Evolutionary conservation across 2,329 filamentous ascomycete species (phyloP).

Genomic region (Myriosclerotinia scirpicola): DNA sequence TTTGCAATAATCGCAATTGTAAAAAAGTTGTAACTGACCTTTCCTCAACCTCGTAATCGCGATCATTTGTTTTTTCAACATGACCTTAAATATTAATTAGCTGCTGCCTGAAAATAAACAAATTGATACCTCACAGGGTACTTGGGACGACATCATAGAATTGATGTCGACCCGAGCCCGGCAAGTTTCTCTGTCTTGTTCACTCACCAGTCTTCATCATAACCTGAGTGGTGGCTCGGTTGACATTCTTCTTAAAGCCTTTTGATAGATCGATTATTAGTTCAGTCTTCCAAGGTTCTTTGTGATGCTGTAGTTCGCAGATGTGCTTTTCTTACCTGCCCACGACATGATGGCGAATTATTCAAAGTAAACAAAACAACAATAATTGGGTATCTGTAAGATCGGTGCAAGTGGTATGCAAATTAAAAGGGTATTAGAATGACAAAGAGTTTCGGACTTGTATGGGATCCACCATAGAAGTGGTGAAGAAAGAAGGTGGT

Average conservation of each 20-base stretch:
- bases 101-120: slow-evolving; percentile 5
- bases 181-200: not conserved
- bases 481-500: slow-evolving; percentile 5
- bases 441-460: not conserved
- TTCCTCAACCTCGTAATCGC: slow-evolving; percentile 97
- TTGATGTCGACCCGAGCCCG: not conserved
- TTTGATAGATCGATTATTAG: not conserved
- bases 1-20: not conserved
- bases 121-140: not conserved
- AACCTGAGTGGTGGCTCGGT: slow-evolving; percentile 97
- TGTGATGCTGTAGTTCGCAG: slow-evolving; percentile 35
- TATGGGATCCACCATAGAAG: not conserved
- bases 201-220: slow-evolving; percentile 96
- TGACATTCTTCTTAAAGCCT: slow-evolving; percentile 96
- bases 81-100: slow-evolving; percentile 58
- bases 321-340: slow-evolving; percentile 44
- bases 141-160: not conserved
- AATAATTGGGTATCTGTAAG: slow-evolving; percentile 4
- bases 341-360: slow-evolving; percentile 47
- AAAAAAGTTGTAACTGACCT: slow-evolving; percentile 52
- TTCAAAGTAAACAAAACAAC: not conserved
- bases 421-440: not conserved
- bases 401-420: not conserved
- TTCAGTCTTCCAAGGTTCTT: not conserved
- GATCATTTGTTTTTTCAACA: slow-evolving; percentile 97